Base-by-base conservation (phyloP, 352 stramenopile genomes). In the Pythium biforme region DNA sequence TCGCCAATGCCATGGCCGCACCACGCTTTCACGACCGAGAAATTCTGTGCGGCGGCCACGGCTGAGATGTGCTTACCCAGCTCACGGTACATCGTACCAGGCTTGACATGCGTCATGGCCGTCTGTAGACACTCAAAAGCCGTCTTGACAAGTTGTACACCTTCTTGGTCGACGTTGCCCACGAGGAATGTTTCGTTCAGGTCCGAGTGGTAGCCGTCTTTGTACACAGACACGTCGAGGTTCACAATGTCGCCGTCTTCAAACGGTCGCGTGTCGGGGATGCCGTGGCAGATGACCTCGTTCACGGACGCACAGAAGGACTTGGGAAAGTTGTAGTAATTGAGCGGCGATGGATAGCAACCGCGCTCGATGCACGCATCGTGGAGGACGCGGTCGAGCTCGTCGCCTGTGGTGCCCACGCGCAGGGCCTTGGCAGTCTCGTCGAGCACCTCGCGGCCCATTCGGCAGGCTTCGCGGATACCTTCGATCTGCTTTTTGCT, bases 131-230 rank as follows among this genome's bases (percentile, higher is more conserved):
- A 98, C 43, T 98, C 84, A 76, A 98, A 99, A 25, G 97, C 90
- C 11, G 83, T 98, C 65, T 98, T 82, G 0, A 99, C 94, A 4
- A 99, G 72, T 0, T 74, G 78, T 26, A 89, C 72, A 51, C 85
- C 86, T 50, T 98, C 94, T 8, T 93, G 87, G 67, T 99, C 94
- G 8, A 99, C 95, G 27, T 98, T 97, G 10, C 97, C 97, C 1
- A 99, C 89, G 33, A 98, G 75, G 72, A 98, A 99, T 20, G 97
- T 99, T 70, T 99, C 97, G 70, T 99, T 99, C 52, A 99, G 80
- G 72, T 99, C 97, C 40, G 85, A 90, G 70, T 99, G 97, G 74
- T 96, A 99, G 34, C 97, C 97, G 66, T 99, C 80, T 59, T 98
- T 93, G 83, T 98, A 99, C 4, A 97, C 93, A 6, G 93, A 97